Base-by-base conservation (phyloP, 257 asterid species). In the Leptodermis oblonga region DNA sequence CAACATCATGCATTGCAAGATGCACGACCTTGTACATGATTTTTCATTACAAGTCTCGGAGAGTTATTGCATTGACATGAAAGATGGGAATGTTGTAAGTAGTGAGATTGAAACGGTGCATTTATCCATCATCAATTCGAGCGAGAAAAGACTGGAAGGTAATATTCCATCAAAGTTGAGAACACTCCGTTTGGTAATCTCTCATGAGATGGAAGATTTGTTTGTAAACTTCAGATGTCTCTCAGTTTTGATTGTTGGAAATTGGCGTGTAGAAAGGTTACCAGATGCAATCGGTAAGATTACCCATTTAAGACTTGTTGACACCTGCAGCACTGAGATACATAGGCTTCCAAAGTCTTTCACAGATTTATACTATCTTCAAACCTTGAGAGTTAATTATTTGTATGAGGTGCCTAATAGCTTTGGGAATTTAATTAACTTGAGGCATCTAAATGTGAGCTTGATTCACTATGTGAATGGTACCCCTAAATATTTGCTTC, bases 301-400 rank as follows among this genome's bases (percentile, higher is more conserved):
- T 4, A 46, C 1, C 4, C 52, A 46, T 46, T 46, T 46, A 46
- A 46, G 52, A 46, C 15, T 46, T 46, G n/a, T 46, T 13, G 52
- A 46, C 52, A 46, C 15, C 8, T 3, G 52, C 20, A n/a, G 12
- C 1, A 46, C 52, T 46, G 15, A 6, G 20, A 64, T 72, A 18
- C 20, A 12, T 12, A 64, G 18, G 36, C 33, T 73, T 11, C 77
- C 68, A 15, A 56, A 66, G 46, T 52, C 67, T 51, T 37, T 73
- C 66, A 54, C 55, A 13, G 55, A 65, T 56, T 71, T 73, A 12
- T 73, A 73, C 59, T 49, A 62, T 55, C 39, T 66, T 62, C 72
- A 65, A 54, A 73, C 68, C 17, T 22, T 73, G 48, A 9, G 72
- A 79, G 30, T 79, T 77, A 66, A n/a, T 70, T 14, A 37, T 74